phyloP scores from a whole-genome alignment of 805 yeast species.

The Candida michaelii region DNA sequence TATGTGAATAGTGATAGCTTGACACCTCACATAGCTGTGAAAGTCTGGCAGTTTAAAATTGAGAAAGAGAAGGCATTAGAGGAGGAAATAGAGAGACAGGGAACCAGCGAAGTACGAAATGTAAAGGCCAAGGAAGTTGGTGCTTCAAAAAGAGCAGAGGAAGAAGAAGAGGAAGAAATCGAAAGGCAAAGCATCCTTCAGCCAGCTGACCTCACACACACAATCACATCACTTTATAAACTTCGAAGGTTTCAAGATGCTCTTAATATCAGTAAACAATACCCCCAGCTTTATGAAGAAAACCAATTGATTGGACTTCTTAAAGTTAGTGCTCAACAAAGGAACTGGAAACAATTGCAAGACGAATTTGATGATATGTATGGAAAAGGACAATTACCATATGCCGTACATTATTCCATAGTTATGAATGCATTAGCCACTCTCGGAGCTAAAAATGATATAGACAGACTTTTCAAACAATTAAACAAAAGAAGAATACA shows the following conservation, averaged over 20 bases:
- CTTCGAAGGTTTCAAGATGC: constrained; percentile 22
- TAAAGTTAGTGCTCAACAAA: constrained; percentile 41
- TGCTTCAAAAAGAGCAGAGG: no score
- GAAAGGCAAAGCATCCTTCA: not conserved
- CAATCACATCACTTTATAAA: constrained; percentile 29
- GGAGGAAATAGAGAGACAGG: not conserved
- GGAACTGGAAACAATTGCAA: constrained; percentile 57
- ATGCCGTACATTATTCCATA: constrained; percentile 54
- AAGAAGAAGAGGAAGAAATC: no score
- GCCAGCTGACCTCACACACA: constrained; percentile 25
- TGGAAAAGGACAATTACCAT: constrained; percentile 54
- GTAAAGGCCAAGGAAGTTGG: no score
- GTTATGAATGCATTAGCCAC: constrained; percentile 61
- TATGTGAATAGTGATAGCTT: constrained; percentile 2
- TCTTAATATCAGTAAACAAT: constrained; percentile 30
- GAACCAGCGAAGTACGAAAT: no score
- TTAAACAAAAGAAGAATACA: constrained; percentile 43
- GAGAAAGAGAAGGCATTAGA: not conserved
- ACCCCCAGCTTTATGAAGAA: constrained; percentile 44
- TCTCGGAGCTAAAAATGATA: constrained; percentile 48
- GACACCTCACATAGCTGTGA: constrained; percentile 4
- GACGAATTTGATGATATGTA: constrained; percentile 55
- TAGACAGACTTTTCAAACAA: constrained; percentile 50
- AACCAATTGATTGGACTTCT: constrained; percentile 51
- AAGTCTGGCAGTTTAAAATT: constrained; percentile 11